These are phyloP conservation scores for Lipomyces yamadae DNA, from an alignment of 805 yeast genomes.

Conservation along the genomic window DNA sequence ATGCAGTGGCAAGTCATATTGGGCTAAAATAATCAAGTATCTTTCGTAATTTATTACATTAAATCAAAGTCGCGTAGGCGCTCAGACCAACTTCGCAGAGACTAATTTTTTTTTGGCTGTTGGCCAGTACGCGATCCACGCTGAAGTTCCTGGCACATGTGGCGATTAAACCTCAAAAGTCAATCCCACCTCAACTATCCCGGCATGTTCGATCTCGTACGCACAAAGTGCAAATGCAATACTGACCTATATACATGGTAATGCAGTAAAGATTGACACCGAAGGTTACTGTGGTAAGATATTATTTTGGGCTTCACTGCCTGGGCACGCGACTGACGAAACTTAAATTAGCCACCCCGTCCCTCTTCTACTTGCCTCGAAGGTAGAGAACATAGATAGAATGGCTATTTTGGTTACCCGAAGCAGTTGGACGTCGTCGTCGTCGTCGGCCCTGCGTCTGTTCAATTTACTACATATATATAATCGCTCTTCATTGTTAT, in stretches of 20 bases:
- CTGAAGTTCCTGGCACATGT: conserved; percentile 24
- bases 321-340: neutral
- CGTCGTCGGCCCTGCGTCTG: neutral
- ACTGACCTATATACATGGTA: neutral
- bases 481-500: neutral
- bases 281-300: neutral
- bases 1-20: too few relatives aligned
- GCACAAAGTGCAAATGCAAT: neutral
- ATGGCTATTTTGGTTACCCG: neutral
- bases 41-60: too few relatives aligned
- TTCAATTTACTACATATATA: neutral
- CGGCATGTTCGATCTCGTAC: neutral
- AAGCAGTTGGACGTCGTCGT: neutral
- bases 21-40: too few relatives aligned
- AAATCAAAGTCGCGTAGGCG: too few relatives aligned
- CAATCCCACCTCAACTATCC: neutral
- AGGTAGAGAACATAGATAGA: neutral
- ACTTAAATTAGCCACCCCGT: neutral
- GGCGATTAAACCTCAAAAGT: conserved; percentile 7
- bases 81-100: too few relatives aligned
- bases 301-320: neutral
- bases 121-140: conserved; percentile 24
- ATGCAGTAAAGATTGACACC: neutral
- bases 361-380: neutral
- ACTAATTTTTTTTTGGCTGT: neutral